A percentile compares a stretch with the other conserved stretches of the same genome.
Evolutionary conservation across 495 filamentous ascomycete genomes (phyloP).

Genomic region (Penicillium roqueforti): DNA sequence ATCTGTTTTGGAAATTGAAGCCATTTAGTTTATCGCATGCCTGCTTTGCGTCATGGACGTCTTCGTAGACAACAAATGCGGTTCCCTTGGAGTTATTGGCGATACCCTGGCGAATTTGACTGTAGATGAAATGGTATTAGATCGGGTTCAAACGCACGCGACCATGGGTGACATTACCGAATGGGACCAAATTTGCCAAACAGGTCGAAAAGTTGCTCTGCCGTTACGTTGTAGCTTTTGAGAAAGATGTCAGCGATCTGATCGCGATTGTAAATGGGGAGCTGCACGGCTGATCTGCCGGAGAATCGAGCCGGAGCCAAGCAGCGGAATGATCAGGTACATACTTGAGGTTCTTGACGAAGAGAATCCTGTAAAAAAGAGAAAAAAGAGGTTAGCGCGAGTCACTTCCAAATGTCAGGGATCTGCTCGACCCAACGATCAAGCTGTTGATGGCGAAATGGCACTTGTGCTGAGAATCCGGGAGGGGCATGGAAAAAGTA

Average conservation of each 20-base stretch:
- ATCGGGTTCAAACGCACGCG: not conserved
- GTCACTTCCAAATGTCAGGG: slow-evolving; percentile 15
- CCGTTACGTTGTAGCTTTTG: slow-evolving; percentile 86
- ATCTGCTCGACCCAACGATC: not conserved
- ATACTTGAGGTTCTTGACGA: slow-evolving; percentile 95
- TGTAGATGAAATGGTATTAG: slow-evolving; percentile 41
- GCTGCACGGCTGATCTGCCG: slow-evolving; percentile 3
- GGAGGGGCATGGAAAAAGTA: slow-evolving; percentile 35
- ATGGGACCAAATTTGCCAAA: slow-evolving; percentile 94
- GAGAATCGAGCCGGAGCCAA: slow-evolving; percentile 4
- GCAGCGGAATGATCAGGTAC: slow-evolving; percentile 30
- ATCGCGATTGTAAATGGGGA: not conserved
- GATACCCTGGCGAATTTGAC: slow-evolving; percentile 98
- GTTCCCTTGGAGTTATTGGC: slow-evolving; percentile 97
- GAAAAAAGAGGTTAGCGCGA: slow-evolving; percentile 11
- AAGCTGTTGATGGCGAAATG: slow-evolving; percentile 1
- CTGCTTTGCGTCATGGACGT: slow-evolving; percentile 97
- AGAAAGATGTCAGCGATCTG: slow-evolving; percentile 12
- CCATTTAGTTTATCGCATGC: slow-evolving; percentile 99
- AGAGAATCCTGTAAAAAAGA: slow-evolving; percentile 68
- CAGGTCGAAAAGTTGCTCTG: slow-evolving; percentile 90
- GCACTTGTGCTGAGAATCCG: slow-evolving; percentile 14
- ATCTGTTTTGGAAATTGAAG: slow-evolving; percentile 99
- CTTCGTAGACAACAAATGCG: slow-evolving; percentile 97
- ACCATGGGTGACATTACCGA: slow-evolving; percentile 52